These are phyloP conservation scores for Coniochaeta prunicola DNA, from an alignment of 2,329 filamentous ascomycete genomes.

Conservation along the genomic window DNA sequence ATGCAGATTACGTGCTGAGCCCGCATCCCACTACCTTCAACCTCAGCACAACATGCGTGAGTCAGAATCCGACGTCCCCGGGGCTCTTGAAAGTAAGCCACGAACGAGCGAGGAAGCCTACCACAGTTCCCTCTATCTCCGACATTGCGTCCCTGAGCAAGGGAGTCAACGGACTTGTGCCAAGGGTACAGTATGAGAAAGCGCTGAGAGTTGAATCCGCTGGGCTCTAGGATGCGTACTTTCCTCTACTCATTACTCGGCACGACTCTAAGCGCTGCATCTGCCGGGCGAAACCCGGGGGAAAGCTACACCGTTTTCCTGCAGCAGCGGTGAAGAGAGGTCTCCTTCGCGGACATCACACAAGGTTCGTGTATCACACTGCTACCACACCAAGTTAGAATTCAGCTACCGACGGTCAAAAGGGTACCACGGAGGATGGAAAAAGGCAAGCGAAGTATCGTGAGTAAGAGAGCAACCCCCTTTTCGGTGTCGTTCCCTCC, in stretches of 20 bases:
- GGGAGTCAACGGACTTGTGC: no score
- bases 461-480: not conserved
- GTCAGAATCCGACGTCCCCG: not conserved
- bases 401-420: not conserved
- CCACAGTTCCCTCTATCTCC: no score
- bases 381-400: not conserved
- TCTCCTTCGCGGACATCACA: not conserved
- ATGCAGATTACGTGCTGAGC: slow-evolving; percentile 1
- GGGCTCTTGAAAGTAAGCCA: not conserved
- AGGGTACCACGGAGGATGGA: no score
- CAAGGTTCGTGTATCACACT: not conserved
- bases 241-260: not conserved
- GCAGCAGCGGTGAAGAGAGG: not conserved
- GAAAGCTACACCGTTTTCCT: not conserved
- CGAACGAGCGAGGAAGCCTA: not conserved
- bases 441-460: not conserved
- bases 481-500: not conserved
- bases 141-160: no score
- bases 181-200: no score
- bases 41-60: not conserved
- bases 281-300: not conserved
- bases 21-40: not conserved
- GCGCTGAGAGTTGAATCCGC: not conserved
- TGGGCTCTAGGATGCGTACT: not conserved
- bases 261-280: not conserved